phyloP scores from a whole-genome alignment of 805 yeast species.

The Cyberlindnera maclurae region DNA sequence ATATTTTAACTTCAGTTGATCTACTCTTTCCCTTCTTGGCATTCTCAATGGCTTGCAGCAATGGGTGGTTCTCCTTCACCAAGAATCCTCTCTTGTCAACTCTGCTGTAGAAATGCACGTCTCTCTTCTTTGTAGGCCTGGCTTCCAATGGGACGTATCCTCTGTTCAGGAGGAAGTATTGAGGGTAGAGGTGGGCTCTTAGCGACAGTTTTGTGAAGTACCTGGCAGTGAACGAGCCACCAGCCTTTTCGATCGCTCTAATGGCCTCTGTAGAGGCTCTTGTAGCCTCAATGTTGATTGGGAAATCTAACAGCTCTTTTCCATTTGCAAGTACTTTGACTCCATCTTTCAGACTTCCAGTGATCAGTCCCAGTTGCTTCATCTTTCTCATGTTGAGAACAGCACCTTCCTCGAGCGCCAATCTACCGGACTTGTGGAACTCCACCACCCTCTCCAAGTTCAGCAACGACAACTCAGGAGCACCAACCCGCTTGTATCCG shows the following conservation, averaged over 20 bases:
- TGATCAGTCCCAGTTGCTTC: conserved; percentile 65
- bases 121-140: conserved; percentile 77
- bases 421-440: conserved; percentile 61
- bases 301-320: conserved; percentile 40
- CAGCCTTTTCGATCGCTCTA: conserved; percentile 58
- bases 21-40: conserved; percentile 13
- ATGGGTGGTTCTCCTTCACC: conserved; percentile 29
- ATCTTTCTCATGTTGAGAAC: conserved; percentile 68
- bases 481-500: conserved; percentile 71
- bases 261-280: conserved; percentile 75
- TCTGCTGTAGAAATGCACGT: conserved; percentile 70
- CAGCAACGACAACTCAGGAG: conserved; percentile 39
- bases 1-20: conserved; percentile 5
- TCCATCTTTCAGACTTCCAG: conserved; percentile 71
- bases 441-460: conserved; percentile 65
- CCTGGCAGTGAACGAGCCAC: conserved; percentile 67
- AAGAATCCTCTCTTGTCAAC: conserved; percentile 73
- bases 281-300: conserved; percentile 74
- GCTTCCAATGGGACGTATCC: conserved; percentile 82
- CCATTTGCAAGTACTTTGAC: conserved; percentile 76
- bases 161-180: conserved; percentile 55
- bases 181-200: conserved; percentile 72
- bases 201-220: conserved; percentile 64
- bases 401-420: conserved; percentile 51
- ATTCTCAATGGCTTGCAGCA: conserved; percentile 16